Evolutionary conservation across 495 filamentous ascomycete genomes (phyloP).

Genomic region (Lepraria neglecta): DNA sequence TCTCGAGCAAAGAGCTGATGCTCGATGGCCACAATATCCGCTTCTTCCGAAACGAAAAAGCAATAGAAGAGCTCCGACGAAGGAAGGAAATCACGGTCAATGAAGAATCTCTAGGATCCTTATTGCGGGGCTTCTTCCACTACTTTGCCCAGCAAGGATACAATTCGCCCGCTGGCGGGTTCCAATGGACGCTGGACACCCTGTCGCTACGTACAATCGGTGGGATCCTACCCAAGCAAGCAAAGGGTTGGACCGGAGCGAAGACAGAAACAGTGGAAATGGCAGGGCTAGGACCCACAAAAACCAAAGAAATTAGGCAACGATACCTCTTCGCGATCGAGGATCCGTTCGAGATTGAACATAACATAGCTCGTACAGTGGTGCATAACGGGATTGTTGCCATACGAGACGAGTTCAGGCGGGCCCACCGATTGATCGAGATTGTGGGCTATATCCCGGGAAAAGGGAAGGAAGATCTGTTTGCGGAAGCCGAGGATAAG

Average conservation of each 20-base stretch:
- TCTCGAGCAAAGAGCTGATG: conserved; percentile 25
- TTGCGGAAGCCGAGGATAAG: conserved; percentile 27
- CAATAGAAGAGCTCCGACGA: conserved; percentile 48
- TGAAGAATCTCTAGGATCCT: conserved; percentile 51
- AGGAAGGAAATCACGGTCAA: conserved; percentile 53
- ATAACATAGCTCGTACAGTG: conserved; percentile 79
- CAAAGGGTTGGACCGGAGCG: conserved; percentile 72
- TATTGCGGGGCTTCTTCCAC: conserved; percentile 73
- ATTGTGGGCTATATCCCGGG: conserved; percentile 20
- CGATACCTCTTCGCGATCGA: conserved; percentile 84
- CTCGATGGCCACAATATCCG: conserved; percentile 53
- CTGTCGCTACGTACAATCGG: conserved; percentile 64
- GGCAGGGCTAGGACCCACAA: conserved; percentile 27
- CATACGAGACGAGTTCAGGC: conserved; percentile 72
- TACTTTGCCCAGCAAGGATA: conserved; percentile 58
- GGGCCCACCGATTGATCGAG: conserved; percentile 60
- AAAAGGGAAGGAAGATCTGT: conserved; percentile 28
- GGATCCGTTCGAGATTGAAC: conserved; percentile 76
- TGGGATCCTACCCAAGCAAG: conserved; percentile 60
- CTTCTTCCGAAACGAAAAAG: conserved; percentile 62
- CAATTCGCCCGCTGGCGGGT: conserved; percentile 44
- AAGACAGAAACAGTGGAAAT: conserved; percentile 44
- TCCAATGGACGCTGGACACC: conserved; percentile 65
- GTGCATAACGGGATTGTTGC: conserved; percentile 65
- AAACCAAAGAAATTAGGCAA: conserved; percentile 58